phyloP scores from a whole-genome alignment of 2,329 filamentous ascomycete genomes.

The Chaetomium olivaceum region DNA sequence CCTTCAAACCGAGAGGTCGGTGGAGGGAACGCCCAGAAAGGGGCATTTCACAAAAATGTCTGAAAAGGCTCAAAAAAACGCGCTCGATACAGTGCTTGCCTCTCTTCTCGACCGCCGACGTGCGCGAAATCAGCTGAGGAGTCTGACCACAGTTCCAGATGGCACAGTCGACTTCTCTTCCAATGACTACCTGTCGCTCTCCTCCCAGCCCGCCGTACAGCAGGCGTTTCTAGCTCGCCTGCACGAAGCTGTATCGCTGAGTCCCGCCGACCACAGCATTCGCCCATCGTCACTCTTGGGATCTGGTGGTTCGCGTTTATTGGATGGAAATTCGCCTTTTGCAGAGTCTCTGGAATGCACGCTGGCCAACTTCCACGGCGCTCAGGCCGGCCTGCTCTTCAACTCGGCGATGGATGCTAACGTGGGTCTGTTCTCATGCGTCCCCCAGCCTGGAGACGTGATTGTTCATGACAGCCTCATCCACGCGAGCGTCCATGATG shows the following conservation, averaged over 20 bases:
- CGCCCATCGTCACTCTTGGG: slow-evolving; percentile 40
- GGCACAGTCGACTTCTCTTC: slow-evolving; percentile 74
- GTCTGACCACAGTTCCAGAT: slow-evolving; percentile 57
- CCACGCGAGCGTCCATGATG: slow-evolving; percentile 77
- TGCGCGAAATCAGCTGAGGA: slow-evolving; percentile 9
- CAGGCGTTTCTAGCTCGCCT: slow-evolving; percentile 60
- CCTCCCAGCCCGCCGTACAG: slow-evolving; percentile 52
- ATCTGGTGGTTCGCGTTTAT: slow-evolving; percentile 54
- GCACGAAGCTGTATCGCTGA: slow-evolving; percentile 19
- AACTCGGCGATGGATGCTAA: slow-evolving; percentile 68
- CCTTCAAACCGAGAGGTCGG: not conserved
- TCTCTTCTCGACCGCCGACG: slow-evolving; percentile 7
- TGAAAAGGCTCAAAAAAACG: not conserved
- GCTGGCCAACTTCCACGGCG: slow-evolving; percentile 51
- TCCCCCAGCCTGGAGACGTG: slow-evolving; percentile 60
- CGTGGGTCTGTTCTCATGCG: slow-evolving; percentile 59
- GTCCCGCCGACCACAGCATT: not conserved
- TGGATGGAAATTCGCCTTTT: slow-evolving; percentile 52
- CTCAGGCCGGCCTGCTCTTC: slow-evolving; percentile 51
- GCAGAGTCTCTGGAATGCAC: slow-evolving; percentile 49
- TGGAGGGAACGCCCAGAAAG: too few species aligned
- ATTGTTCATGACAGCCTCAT: slow-evolving; percentile 74
- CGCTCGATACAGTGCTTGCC: not conserved
- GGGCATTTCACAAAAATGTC: not conserved
- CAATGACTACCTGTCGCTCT: slow-evolving; percentile 78